These are phyloP conservation scores for Eragrostis tef DNA, from an alignment of 202 grass and related monocot species.

Conservation along the genomic window DNA sequence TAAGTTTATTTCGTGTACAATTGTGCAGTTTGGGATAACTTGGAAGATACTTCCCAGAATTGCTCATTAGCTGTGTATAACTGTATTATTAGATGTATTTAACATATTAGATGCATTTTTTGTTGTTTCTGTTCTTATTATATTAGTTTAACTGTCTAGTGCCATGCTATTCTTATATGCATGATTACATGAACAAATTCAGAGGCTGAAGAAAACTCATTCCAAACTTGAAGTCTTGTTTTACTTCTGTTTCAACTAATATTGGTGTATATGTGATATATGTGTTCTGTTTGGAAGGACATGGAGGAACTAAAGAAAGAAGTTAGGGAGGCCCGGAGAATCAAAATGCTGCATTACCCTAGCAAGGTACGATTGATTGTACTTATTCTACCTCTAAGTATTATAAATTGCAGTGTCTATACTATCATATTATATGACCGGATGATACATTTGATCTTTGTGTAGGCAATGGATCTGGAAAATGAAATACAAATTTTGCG, in stretches of 20 bases:
- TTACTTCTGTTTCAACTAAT: constrained; percentile 27
- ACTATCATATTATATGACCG: neutral
- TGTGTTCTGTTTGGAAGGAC: constrained; percentile 61
- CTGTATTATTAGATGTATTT: constrained; percentile 20
- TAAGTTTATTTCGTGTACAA: neutral
- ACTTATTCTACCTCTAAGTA: constrained; percentile 27
- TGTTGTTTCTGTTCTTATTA: neutral
- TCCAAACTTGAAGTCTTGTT: constrained; percentile 31
- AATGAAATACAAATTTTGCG: constrained; percentile 81
- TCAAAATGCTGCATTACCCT: constrained; percentile 98
- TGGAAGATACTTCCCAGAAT: neutral
- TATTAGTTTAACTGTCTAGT: constrained; percentile 15
- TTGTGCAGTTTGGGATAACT: constrained; percentile 30
- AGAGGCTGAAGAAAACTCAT: constrained; percentile 20
- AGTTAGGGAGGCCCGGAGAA: constrained; percentile 87
- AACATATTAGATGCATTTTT: constrained; percentile 1
- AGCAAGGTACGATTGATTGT: constrained; percentile 69
- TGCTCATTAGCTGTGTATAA: neutral
- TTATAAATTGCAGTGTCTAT: neutral
- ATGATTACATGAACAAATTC: neutral
- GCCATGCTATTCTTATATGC: constrained; percentile 28
- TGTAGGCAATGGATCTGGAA: constrained; percentile 96
- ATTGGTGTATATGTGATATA: constrained; percentile 32
- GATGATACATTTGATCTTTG: constrained; percentile 24
- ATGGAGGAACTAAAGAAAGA: constrained; percentile 81